phyloP scores from a whole-genome alignment of 2,329 filamentous ascomycete species.

The Cordyceps pruinosa region DNA sequence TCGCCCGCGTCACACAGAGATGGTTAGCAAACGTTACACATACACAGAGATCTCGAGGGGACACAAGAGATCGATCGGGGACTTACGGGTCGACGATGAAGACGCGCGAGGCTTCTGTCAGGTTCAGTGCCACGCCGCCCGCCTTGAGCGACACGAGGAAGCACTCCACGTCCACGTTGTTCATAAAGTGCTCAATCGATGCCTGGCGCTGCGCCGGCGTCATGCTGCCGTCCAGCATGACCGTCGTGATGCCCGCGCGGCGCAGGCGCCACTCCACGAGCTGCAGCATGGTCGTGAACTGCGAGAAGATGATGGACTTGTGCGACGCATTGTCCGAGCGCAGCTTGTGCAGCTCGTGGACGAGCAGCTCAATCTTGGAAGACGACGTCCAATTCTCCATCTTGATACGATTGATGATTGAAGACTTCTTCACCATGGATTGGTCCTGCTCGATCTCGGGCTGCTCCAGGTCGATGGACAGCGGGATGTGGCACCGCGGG shows the following conservation, averaged over 20 bases:
- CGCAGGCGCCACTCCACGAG: constrained; percentile 94
- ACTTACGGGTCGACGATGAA: constrained; percentile 94
- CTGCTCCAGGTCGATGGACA: constrained; percentile 90
- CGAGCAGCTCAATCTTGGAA: constrained; percentile 93
- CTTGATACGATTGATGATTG: constrained; percentile 96
- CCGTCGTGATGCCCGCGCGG: constrained; percentile 93
- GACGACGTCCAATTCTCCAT: constrained; percentile 99
- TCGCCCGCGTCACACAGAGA: background rate
- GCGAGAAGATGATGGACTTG: constrained; percentile 96
- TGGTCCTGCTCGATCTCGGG: constrained; percentile 93
- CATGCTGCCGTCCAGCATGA: constrained; percentile 98
- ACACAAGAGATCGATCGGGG: background rate
- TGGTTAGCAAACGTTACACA: constrained; percentile 21
- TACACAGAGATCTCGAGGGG: background rate
- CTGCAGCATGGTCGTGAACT: constrained; percentile 96
- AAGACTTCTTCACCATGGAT: constrained; percentile 80
- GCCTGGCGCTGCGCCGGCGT: constrained; percentile 87
- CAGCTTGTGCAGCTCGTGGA: constrained; percentile 88
- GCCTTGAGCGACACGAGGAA: constrained; percentile 96
- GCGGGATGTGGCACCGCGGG: constrained; percentile 81
- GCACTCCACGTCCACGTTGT: constrained; percentile 84
- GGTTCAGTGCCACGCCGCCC: constrained; percentile 87
- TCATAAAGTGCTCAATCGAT: constrained; percentile 96
- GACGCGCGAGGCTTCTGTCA: constrained; percentile 89
- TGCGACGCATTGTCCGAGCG: constrained; percentile 87